Percentiles rank a stretch among this genome's conserved stretches.
Conservation (phyloP, 1,284 basidiomycete species). For the Thelephora terrestris region DNA sequence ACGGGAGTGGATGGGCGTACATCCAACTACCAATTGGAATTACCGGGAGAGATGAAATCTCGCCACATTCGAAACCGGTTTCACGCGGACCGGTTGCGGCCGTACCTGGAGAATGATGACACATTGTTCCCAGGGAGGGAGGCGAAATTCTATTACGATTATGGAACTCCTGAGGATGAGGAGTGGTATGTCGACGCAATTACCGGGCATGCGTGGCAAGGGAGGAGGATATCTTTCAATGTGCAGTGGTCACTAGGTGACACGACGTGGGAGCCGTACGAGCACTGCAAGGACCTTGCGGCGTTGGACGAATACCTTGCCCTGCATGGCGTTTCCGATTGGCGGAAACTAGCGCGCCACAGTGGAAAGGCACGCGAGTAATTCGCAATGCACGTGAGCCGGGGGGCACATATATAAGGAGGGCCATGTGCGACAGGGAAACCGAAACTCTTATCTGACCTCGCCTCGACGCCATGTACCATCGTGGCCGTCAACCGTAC, state of each 20-base stretch:
- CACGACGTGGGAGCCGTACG: constrained; percentile 20
- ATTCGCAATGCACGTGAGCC: no score
- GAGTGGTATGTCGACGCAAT: constrained; percentile 17
- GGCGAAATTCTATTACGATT: constrained; percentile 15
- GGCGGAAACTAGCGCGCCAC: constrained; percentile 1
- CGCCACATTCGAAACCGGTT: constrained; percentile 19
- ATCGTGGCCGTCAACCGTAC: no score
- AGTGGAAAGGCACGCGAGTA: no score
- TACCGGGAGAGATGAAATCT: constrained; percentile 15
- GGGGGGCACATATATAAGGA: no score
- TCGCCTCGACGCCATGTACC: no score
- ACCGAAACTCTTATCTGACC: no score
- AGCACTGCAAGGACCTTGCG: constrained; percentile 12
- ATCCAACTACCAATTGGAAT: constrained; percentile 18
- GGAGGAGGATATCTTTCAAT: constrained; percentile 9
- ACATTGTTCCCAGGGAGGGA: constrained; percentile 18
- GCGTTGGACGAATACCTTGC: constrained; percentile 20
- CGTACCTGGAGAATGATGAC: constrained; percentile 18
- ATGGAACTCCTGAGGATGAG: constrained; percentile 12
- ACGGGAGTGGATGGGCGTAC: constrained; percentile 5
- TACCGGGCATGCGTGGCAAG: constrained; percentile 12
- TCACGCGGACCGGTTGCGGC: constrained; percentile 17
- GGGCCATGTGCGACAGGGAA: no score
- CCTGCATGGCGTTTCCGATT: constrained; percentile 6
- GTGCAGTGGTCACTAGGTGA: constrained; percentile 13